phyloP scores from a whole-genome alignment of 2,329 filamentous ascomycete genomes.

The Fusarium cicatricum region DNA sequence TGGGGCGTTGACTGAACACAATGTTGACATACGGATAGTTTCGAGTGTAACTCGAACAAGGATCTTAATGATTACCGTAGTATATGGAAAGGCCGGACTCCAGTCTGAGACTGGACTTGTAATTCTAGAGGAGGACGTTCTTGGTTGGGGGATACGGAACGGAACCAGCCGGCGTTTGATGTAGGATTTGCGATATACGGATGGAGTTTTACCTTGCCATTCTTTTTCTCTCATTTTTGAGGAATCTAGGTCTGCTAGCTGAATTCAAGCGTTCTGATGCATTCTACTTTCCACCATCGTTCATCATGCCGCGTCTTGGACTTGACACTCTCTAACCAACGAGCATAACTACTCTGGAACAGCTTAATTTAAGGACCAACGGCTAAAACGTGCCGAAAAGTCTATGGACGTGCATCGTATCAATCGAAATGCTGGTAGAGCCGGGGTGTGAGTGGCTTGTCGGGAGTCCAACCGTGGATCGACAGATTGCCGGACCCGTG shows the following conservation, averaged over 20 bases:
- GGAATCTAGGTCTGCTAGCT: conserved; percentile 4
- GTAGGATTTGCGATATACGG: conserved; percentile 20
- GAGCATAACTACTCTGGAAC: not conserved
- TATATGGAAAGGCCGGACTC: not conserved
- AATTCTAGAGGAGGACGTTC: conserved; percentile 12
- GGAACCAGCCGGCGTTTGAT: conserved; percentile 25
- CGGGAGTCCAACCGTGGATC: not conserved
- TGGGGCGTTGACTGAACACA: conserved; percentile 37
- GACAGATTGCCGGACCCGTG: too few relatives aligned
- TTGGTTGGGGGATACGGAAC: conserved; percentile 18
- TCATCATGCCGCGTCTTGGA: not conserved
- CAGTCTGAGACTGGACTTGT: conserved; percentile 1
- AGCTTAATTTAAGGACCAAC: not conserved
- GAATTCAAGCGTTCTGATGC: not conserved
- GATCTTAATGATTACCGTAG: conserved; percentile 1
- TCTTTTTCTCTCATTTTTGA: conserved; percentile 9
- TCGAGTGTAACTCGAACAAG: conserved; percentile 4
- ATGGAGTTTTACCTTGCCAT: conserved; percentile 15
- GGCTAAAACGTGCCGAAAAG: not conserved
- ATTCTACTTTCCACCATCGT: not conserved
- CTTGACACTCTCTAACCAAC: not conserved
- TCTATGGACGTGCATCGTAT: not conserved
- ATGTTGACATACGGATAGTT: not conserved
- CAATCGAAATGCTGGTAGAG: not conserved
- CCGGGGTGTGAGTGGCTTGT: not conserved